Base-by-base conservation (phyloP, 805 yeast genomes). In the Metschnikowia bowlesiae region DNA sequence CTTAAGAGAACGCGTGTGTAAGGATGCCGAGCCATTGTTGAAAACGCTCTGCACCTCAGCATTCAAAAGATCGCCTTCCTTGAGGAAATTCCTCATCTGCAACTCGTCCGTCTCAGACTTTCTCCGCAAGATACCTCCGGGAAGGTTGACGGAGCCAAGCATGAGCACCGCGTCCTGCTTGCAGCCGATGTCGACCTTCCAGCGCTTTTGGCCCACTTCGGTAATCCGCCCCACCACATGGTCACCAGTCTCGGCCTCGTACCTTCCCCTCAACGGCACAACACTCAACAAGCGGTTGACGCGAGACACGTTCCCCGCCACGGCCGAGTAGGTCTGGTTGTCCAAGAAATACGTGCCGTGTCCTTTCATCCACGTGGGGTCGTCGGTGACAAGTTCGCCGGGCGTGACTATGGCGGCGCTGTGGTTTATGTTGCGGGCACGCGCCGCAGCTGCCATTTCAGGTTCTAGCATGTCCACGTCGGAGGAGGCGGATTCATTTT, bases 111-210 rank as follows among this genome's bases (percentile, higher is more conserved):
- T 83, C 64, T 95, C 99, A 33, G 91, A 83, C 66, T 95, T 94
- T 62, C 99, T 80, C 68, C 99, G 81, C 60, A 94, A 72, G 2
- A 94, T 87, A 49, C 99, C 99, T 48, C 99, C 99, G 1, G 99
- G 99, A 54, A 94, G 76, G 66, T 94, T 94, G 18, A 94, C 96
- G 1, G 97, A 89, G 10, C 99, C 99, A 50, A 95, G 76, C 89
- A 89, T 85, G 53, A 94, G 71, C 0, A 89, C 84, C 0, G 97
- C 98, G 64, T 90, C 92, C 62, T 89, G 96, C 61, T 84, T 85
- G n/a, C 89, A 89, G 30, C 98, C 98, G 55, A 94, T 89, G 60
- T 92, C 97, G 13, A 94, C 98, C 64, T 86, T 89, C 99, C 99
- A 94, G 60, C 98, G 76, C 64, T 85, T 88, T 55, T 86, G 87